Conservation (phyloP, 169 alveolate species). For the Plasmodium malariae region DNA sequence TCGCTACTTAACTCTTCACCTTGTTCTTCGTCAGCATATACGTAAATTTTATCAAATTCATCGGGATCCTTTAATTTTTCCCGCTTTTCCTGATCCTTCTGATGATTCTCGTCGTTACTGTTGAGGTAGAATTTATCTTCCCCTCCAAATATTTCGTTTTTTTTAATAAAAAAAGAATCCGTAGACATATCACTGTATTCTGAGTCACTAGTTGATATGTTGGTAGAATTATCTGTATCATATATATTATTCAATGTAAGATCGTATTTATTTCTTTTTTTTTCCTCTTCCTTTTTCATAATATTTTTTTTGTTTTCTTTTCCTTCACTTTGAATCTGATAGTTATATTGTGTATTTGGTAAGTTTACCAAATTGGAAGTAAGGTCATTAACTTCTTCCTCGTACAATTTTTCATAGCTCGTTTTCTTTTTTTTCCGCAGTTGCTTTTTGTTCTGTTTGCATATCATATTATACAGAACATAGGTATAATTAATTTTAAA, state of each 20-base stretch:
- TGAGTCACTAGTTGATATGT: slow-evolving; percentile 18
- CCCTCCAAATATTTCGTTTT: neutral
- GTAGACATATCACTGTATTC: slow-evolving; percentile 60
- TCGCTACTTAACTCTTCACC: too few relatives aligned
- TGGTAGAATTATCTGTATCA: slow-evolving; percentile 70
- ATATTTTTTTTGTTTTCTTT: neutral
- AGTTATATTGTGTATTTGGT: too few relatives aligned
- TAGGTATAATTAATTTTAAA: slow-evolving; percentile 70
- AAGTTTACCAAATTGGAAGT: too few relatives aligned
- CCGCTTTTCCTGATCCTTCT: neutral
- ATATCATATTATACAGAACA: slow-evolving; percentile 50
- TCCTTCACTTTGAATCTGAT: neutral
- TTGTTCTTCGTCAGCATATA: slow-evolving; percentile 27
- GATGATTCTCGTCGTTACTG: neutral
- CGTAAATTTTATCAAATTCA: slow-evolving; percentile 40
- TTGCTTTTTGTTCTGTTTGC: neutral
- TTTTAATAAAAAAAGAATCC: slow-evolving; percentile 44
- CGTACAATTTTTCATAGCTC: neutral
- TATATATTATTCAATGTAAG: slow-evolving; percentile 55
- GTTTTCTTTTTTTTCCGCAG: neutral
- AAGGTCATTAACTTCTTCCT: too few relatives aligned
- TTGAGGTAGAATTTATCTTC: neutral
- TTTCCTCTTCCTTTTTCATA: neutral
- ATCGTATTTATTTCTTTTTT: slow-evolving; percentile 20
- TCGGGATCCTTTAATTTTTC: neutral